Evolutionary conservation across 2,329 filamentous ascomycete species (phyloP).

Genomic region (Aspergillaceae sp.): DNA sequence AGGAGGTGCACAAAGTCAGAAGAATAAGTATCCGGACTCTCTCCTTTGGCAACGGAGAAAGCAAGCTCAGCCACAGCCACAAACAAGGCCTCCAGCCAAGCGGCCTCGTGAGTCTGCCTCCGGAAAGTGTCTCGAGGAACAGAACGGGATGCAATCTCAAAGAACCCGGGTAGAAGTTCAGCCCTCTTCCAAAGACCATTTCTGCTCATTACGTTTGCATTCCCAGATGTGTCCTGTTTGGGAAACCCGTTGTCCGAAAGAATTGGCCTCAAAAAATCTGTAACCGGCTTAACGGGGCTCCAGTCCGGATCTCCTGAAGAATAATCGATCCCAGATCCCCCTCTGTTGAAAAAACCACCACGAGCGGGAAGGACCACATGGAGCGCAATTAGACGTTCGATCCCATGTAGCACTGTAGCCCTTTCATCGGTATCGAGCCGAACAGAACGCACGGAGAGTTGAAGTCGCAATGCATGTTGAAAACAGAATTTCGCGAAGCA

Average conservation of each 20-base stretch:
- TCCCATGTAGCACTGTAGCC: conserved; percentile 21
- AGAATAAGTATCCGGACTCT: conserved; percentile 16
- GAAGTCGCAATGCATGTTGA: conserved; percentile 26
- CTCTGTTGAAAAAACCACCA: conserved; percentile 27
- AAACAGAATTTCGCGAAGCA: conserved; percentile 27
- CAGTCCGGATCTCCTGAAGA: conserved; percentile 26
- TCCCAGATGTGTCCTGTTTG: neutral
- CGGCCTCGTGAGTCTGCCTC: conserved; percentile 37
- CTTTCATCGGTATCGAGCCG: conserved; percentile 25
- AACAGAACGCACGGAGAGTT: conserved; percentile 18
- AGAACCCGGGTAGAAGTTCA: conserved; percentile 33
- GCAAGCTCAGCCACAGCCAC: conserved; percentile 33
- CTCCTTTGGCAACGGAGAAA: conserved; percentile 26
- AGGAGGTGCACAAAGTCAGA: conserved; percentile 25
- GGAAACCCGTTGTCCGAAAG: conserved; percentile 16
- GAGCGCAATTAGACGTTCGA: conserved; percentile 32
- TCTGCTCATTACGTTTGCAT: conserved; percentile 2
- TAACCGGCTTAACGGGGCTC: conserved; percentile 27
- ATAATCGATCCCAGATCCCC: conserved; percentile 26
- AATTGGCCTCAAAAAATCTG: conserved; percentile 27
- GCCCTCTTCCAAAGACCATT: conserved; percentile 22
- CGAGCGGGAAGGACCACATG: conserved; percentile 36
- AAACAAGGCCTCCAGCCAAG: conserved; percentile 45
- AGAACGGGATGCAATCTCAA: conserved; percentile 40
- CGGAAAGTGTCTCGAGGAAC: conserved; percentile 37